These are phyloP conservation scores for Lasiodiplodia theobromae DNA, from an alignment of 2,329 filamentous ascomycete genomes.

Conservation along the genomic window DNA sequence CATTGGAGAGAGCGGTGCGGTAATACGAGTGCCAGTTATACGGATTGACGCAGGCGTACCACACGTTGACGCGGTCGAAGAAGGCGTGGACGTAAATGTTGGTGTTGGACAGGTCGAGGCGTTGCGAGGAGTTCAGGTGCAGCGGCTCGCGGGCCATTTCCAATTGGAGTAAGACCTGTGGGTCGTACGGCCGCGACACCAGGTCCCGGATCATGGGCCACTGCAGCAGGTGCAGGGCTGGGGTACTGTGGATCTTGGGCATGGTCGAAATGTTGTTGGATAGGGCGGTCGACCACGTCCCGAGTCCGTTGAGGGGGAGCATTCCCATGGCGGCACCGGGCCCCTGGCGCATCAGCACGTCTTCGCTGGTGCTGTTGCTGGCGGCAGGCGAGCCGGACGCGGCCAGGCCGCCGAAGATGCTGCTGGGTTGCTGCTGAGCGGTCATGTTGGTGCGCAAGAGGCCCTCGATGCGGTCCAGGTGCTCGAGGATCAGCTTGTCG, in stretches of 20 bases:
- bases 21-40: conserved; percentile 82
- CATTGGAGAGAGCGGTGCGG: conserved; percentile 74
- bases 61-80: conserved; percentile 81
- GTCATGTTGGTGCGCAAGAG: conserved; percentile 77
- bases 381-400: conserved; percentile 47
- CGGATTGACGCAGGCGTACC: conserved; percentile 86
- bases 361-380: conserved; percentile 55
- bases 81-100: conserved; percentile 79
- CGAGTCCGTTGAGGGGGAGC: conserved; percentile 64
- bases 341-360: conserved; percentile 48
- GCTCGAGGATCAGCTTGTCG: conserved; percentile 84
- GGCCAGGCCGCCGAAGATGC: conserved; percentile 17
- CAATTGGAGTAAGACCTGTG: conserved; percentile 80
- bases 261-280: conserved; percentile 83
- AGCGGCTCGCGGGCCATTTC: conserved; percentile 83
- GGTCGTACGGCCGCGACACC: conserved; percentile 78
- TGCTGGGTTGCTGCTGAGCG: conserved; percentile 62
- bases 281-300: conserved; percentile 70
- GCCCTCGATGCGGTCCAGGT: conserved; percentile 77
- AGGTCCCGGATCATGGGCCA: conserved; percentile 83
- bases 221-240: conserved; percentile 77
- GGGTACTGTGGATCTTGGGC: conserved; percentile 84
- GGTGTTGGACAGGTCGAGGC: conserved; percentile 76
- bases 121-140: conserved; percentile 63
- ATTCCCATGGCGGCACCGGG: conserved; percentile 46